Base-by-base conservation (phyloP, 148 eudicot genomes). In the Chenopodium formosanum region DNA sequence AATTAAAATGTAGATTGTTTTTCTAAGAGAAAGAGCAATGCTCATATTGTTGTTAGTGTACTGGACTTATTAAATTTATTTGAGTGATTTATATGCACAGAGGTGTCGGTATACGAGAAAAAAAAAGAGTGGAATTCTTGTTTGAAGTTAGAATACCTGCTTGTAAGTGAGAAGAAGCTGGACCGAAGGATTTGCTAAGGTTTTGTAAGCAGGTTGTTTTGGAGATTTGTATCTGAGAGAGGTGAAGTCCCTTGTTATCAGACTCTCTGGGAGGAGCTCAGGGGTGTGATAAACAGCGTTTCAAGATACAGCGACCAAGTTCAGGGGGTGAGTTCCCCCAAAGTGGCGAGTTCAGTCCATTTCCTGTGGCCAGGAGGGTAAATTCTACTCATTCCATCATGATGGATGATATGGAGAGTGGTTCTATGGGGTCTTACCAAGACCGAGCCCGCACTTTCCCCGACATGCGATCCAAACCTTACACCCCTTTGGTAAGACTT, bases 321-420 rank as follows among this genome's bases (percentile, higher is more conserved):
- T 88, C 97, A 86, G 95, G 98, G 95, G 97, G 94, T 78, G 97
- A 93, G 77, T 86, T 94, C 89, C 92, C 92, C 91, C 91, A 84
- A 86, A 85, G 88, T 87, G 90, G 92, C 70, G 92, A 92, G 86
- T 87, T 85, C 87, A 87, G 81, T 84, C 82, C 90, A 52, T 89
- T 86, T 74, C 88, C 94, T 10, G 88, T 90, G 70, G 90, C 92
- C 84, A 85, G 94, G 85, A 91, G 97, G 88, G 89, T 86, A 70
- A 93, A 93, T 83, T 90, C 94, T 77, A 85, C 86, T 63, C 89
- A 89, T 76, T 82, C 94, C 79, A 84, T 93, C 82, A 83, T 88
- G 84, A 96, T 96, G 99, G 97, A 91, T 66, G 95, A 87, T 69
- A 86, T 96, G 91, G 99, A 96, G 86, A 88, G 83, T 74, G 98